Evolutionary conservation across 495 filamentous ascomycete genomes (phyloP).

Genomic region (Penicillium daleae): DNA sequence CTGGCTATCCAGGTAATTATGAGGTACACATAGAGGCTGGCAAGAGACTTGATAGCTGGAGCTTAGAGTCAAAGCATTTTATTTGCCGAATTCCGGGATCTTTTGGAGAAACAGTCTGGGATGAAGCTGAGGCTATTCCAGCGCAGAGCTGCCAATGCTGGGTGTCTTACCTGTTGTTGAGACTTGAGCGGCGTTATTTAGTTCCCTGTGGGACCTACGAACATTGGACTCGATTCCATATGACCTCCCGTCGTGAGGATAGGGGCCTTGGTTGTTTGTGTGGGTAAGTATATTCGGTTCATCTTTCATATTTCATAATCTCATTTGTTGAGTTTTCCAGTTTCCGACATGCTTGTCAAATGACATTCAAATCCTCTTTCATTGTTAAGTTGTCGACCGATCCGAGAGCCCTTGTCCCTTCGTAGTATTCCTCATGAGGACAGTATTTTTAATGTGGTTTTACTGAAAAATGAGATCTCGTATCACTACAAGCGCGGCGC

Average conservation of each 20-base stretch:
- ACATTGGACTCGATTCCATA: background rate
- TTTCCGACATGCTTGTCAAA: no score
- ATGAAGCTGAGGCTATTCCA: background rate
- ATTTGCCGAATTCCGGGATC: background rate
- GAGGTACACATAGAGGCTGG: background rate
- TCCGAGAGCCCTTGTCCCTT: no score
- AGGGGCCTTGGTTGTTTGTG: background rate
- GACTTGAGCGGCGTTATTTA: background rate
- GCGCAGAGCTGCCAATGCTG: background rate
- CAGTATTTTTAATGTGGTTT: no score
- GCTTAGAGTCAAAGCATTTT: background rate
- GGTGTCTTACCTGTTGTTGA: background rate
- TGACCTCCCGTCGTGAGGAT: background rate
- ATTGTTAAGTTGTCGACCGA: no score
- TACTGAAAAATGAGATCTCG: no score
- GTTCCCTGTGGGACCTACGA: background rate
- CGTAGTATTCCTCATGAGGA: no score
- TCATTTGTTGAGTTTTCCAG: no score
- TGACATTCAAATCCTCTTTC: no score
- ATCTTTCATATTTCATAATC: no score
- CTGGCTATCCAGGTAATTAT: background rate
- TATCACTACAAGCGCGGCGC: no score
- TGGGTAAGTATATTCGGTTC: background rate
- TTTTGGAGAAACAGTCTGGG: background rate
- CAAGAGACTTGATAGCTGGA: background rate